phyloP scores from a whole-genome alignment of 2,329 filamentous ascomycete genomes.

The Raffaelea ambrosiae region DNA sequence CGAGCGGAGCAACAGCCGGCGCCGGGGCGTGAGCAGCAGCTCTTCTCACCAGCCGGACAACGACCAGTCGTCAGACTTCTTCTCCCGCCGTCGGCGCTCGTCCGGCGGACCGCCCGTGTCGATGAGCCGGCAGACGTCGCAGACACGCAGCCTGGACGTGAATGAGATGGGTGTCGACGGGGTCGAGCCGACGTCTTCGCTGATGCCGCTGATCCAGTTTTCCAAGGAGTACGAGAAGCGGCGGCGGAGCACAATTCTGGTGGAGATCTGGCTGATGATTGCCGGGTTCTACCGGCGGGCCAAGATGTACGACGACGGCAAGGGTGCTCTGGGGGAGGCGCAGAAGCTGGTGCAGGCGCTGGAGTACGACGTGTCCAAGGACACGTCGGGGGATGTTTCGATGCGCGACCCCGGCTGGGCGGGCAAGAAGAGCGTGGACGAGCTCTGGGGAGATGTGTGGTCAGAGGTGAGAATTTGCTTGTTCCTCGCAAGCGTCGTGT shows the following conservation, averaged over 20 bases:
- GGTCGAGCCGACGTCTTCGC: slow-evolving; percentile 34
- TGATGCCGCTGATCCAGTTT: slow-evolving; percentile 46
- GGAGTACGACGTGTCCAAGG: slow-evolving; percentile 56
- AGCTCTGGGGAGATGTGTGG: slow-evolving; percentile 76
- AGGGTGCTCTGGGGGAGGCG: slow-evolving; percentile 74
- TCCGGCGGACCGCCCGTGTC: slow-evolving; percentile 23
- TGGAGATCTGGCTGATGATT: slow-evolving; percentile 85
- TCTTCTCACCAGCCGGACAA: slow-evolving; percentile 27
- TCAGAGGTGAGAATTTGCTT: slow-evolving; percentile 55
- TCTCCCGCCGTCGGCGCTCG: slow-evolving; percentile 29
- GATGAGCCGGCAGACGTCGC: slow-evolving; percentile 18
- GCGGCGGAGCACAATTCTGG: slow-evolving; percentile 46
- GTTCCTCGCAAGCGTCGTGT: neutral
- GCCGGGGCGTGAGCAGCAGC: slow-evolving; percentile 34
- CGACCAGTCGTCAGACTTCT: slow-evolving; percentile 24
- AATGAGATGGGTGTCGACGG: slow-evolving; percentile 25
- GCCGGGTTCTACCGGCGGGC: slow-evolving; percentile 81
- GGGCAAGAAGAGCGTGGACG: slow-evolving; percentile 70
- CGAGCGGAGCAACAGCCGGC: slow-evolving; percentile 39
- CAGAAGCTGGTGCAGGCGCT: slow-evolving; percentile 63
- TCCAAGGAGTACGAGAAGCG: slow-evolving; percentile 43
- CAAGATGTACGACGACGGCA: slow-evolving; percentile 68
- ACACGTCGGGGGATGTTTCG: slow-evolving; percentile 49
- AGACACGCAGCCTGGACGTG: slow-evolving; percentile 7
- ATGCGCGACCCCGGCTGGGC: slow-evolving; percentile 66